Evolutionary conservation across 495 filamentous ascomycete genomes (phyloP).

Genomic region (Margaritispora aquatica): DNA sequence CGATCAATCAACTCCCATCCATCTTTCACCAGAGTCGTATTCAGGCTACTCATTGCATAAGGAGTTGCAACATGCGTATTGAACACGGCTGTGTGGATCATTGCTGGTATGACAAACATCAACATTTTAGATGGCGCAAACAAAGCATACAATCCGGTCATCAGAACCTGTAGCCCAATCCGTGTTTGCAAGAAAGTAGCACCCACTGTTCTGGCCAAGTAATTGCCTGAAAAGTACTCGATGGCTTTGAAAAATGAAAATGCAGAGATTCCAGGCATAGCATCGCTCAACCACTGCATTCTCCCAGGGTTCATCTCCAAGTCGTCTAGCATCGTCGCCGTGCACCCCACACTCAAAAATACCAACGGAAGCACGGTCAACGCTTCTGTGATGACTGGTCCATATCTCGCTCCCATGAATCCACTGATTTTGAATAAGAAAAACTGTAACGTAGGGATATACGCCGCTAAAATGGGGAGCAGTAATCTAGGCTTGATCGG

Average conservation of each 20-base stretch:
- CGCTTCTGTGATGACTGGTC: slow-evolving; percentile 68
- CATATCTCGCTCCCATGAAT: slow-evolving; percentile 56
- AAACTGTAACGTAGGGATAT: slow-evolving; percentile 65
- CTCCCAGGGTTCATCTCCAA: slow-evolving; percentile 51
- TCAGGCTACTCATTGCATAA: slow-evolving; percentile 48
- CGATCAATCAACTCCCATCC: slow-evolving; percentile 68
- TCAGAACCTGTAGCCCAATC: slow-evolving; percentile 60
- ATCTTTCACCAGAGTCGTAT: slow-evolving; percentile 47
- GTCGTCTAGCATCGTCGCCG: slow-evolving; percentile 55
- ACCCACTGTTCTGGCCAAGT: slow-evolving; percentile 53
- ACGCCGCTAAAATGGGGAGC: slow-evolving; percentile 63
- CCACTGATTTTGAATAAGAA: slow-evolving; percentile 59
- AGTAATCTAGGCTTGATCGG: slow-evolving; percentile 37
- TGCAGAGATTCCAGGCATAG: slow-evolving; percentile 52
- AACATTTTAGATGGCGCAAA: slow-evolving; percentile 64
- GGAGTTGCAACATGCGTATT: slow-evolving; percentile 65
- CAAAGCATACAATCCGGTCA: slow-evolving; percentile 55
- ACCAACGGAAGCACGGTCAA: slow-evolving; percentile 68
- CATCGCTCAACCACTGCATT: slow-evolving; percentile 38
- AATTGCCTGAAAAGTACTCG: slow-evolving; percentile 43
- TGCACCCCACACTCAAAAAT: slow-evolving; percentile 57
- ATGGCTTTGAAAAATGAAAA: slow-evolving; percentile 57
- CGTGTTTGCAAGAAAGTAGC: slow-evolving; percentile 57
- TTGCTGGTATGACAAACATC: slow-evolving; percentile 55
- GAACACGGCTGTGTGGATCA: slow-evolving; percentile 60